Evolutionary conservation across 1,284 basidiomycete species (phyloP), one percentile per base, ranked within the genome.

Genomic region (Pseudomicrostroma phylloplanum): DNA sequence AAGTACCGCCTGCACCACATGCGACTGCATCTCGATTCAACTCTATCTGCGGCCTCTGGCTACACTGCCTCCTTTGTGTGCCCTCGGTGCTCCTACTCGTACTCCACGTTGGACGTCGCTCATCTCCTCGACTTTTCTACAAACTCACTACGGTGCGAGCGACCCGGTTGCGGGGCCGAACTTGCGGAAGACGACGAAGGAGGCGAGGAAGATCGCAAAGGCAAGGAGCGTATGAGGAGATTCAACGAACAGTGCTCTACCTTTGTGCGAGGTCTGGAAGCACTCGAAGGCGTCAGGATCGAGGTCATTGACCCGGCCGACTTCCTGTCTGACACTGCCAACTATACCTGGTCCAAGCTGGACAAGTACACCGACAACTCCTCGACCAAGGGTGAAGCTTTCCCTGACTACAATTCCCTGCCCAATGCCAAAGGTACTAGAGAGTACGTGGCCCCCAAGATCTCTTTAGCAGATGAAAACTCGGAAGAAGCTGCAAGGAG

Each of bases 1-100:
- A 96, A 97, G 80, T 98, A 94, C 90, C 85, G 92, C 42, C 87
- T 98, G 64, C 90, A 91, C n/a, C 89, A 90, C 77, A 96, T 99
- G 88, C 86, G 89, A 67, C 85, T 88, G 65, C 86, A 86, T 61
- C 92, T 98, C 68, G 93, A 98, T 64, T 87, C 88, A 49, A 87
- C 63, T 55, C 56, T 57, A 59, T 64, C n/a, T 56, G 69, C 15
- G 62, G 67, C 19, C 69, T 70, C 60, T 66, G 72, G 48, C 86
- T 96, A 94, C 69, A 91, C 92, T 78, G 91, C 94, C 80, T 96
- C 94, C 12, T 98, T 94, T 80, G 86, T 96, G 57, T 99, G 94
- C 79, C 89, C 92, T 0, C 86, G 87, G 66, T 98, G 94, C 82
- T 86, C 86, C 67, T 87, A 88, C 73, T 86, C 86, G 0, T 98